Evolutionary conservation across 2,329 filamentous ascomycete genomes (phyloP).

Genomic region (Clonostachys sp.): DNA sequence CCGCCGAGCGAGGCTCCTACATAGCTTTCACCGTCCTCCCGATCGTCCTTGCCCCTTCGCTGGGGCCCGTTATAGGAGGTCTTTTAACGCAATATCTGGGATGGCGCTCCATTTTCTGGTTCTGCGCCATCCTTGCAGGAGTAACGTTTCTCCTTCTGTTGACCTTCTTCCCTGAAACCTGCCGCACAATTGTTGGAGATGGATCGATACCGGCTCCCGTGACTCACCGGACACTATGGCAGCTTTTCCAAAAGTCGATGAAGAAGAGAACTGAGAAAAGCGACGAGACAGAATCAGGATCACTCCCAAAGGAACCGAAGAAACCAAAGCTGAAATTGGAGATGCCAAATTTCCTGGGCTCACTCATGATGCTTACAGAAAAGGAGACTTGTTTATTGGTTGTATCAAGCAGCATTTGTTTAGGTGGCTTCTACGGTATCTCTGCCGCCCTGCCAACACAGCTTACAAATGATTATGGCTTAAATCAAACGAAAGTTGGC

Average conservation of each 20-base stretch:
- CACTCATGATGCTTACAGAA: slow-evolving; percentile 32
- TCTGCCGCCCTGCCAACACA: slow-evolving; percentile 36
- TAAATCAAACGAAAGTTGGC: slow-evolving; percentile 49
- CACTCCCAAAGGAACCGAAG: slow-evolving; percentile 22
- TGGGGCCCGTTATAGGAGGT: slow-evolving; percentile 56
- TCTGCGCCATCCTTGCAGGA: slow-evolving; percentile 41
- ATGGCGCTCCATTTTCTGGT: slow-evolving; percentile 61
- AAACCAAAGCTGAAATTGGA: slow-evolving; percentile 23
- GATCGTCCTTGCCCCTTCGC: slow-evolving; percentile 38
- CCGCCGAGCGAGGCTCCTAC: slow-evolving; percentile 56
- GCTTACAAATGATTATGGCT: slow-evolving; percentile 50
- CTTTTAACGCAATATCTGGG: slow-evolving; percentile 50
- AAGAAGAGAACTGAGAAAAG: slow-evolving; percentile 3
- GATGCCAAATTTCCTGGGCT: slow-evolving; percentile 32
- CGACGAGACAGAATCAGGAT: slow-evolving; percentile 17
- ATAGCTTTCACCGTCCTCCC: slow-evolving; percentile 48
- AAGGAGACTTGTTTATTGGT: slow-evolving; percentile 39
- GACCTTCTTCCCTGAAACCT: slow-evolving; percentile 49
- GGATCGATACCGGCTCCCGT: slow-evolving; percentile 38
- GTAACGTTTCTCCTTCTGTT: slow-evolving; percentile 35
- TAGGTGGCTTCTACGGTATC: slow-evolving; percentile 42
- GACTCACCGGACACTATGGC: slow-evolving; percentile 26
- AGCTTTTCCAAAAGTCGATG: slow-evolving; percentile 13
- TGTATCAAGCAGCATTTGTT: slow-evolving; percentile 27
- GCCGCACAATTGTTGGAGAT: slow-evolving; percentile 41